Conservation (phyloP, 768 basidiomycete genomes). For the Pleurotus cornucopiae region DNA sequence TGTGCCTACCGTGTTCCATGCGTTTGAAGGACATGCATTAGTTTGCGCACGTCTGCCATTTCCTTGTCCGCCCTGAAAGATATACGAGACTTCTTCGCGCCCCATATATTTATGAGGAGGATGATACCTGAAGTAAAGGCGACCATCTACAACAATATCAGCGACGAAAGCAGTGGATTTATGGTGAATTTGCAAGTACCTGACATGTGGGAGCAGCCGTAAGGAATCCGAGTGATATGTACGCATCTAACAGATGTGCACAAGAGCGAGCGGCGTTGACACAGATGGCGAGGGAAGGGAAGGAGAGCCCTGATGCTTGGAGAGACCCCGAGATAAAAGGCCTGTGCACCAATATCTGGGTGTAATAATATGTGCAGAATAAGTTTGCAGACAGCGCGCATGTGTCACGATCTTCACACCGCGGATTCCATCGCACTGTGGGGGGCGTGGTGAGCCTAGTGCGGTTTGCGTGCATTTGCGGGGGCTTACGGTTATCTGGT, state of each 20-base stretch:
- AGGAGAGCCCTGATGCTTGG: slow-evolving; percentile 24
- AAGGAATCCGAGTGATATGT: slow-evolving; percentile 6
- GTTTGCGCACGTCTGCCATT: slow-evolving; percentile 38
- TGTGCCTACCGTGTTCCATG: slow-evolving; percentile 15
- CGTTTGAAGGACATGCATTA: slow-evolving; percentile 29
- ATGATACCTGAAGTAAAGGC: slow-evolving; percentile 30
- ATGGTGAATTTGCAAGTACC: background rate
- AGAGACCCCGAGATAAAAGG: slow-evolving; percentile 59
- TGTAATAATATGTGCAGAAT: slow-evolving; percentile 15
- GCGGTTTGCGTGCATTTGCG: background rate
- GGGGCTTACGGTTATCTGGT: slow-evolving; percentile 37
- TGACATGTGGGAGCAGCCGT: slow-evolving; percentile 14
- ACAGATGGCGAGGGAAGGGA: slow-evolving; percentile 66
- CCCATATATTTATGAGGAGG: slow-evolving; percentile 48
- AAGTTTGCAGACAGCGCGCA: slow-evolving; percentile 20
- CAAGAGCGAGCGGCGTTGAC: slow-evolving; percentile 66
- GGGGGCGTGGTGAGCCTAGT: slow-evolving; percentile 10
- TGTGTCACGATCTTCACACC: slow-evolving; percentile 13
- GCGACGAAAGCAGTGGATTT: background rate
- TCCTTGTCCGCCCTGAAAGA: slow-evolving; percentile 29
- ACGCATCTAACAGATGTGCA: slow-evolving; percentile 48
- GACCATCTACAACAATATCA: slow-evolving; percentile 14
- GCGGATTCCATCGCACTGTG: slow-evolving; percentile 28
- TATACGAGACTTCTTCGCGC: slow-evolving; percentile 27
- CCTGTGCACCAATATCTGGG: slow-evolving; percentile 62